phyloP scores from a whole-genome alignment of 2,329 filamentous ascomycete genomes.

The Exserohilum rostratum region DNA sequence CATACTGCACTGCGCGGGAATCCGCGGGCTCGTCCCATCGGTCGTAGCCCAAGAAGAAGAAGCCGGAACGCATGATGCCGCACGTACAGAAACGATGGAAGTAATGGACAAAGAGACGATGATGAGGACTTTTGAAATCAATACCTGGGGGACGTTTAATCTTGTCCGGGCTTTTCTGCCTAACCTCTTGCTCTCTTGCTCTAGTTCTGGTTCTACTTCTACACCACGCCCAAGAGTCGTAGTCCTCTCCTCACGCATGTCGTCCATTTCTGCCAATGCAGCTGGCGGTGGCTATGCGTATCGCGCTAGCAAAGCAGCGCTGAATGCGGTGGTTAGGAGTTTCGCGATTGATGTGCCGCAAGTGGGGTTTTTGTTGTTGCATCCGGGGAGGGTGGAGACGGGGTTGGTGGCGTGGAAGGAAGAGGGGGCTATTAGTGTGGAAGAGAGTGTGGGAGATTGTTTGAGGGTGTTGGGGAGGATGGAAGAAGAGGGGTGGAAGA shows the following conservation, averaged over 20 bases:
- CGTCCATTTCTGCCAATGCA: slow-evolving; percentile 49
- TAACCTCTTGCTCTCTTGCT: slow-evolving; percentile 31
- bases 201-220: neutral
- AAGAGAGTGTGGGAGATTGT: slow-evolving; percentile 51
- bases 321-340: slow-evolving; percentile 54
- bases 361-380: slow-evolving; percentile 51
- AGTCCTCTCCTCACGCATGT: slow-evolving; percentile 55
- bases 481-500: slow-evolving; percentile 30
- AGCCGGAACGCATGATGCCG: slow-evolving; percentile 31
- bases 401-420: slow-evolving; percentile 53
- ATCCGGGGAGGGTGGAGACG: slow-evolving; percentile 56
- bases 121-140: slow-evolving; percentile 49
- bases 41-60: slow-evolving; percentile 20
- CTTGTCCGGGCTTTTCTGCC: slow-evolving; percentile 48
- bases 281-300: slow-evolving; percentile 55
- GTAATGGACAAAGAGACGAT: slow-evolving; percentile 51
- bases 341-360: slow-evolving; percentile 53
- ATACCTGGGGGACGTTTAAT: slow-evolving; percentile 52
- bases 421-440: slow-evolving; percentile 51
- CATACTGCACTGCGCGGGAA: slow-evolving; percentile 53
- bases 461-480: slow-evolving; percentile 47
- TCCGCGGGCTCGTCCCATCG: slow-evolving; percentile 51
- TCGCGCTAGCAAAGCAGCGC: slow-evolving; percentile 54
- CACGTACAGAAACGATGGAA: slow-evolving; percentile 49
- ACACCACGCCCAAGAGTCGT: slow-evolving; percentile 41